Percentiles rank a stretch among this genome's conserved stretches.
These are phyloP conservation scores for Catenaria anguillulae DNA, from an alignment of 371 early-diverging fungal species.

Conservation along the genomic window DNA sequence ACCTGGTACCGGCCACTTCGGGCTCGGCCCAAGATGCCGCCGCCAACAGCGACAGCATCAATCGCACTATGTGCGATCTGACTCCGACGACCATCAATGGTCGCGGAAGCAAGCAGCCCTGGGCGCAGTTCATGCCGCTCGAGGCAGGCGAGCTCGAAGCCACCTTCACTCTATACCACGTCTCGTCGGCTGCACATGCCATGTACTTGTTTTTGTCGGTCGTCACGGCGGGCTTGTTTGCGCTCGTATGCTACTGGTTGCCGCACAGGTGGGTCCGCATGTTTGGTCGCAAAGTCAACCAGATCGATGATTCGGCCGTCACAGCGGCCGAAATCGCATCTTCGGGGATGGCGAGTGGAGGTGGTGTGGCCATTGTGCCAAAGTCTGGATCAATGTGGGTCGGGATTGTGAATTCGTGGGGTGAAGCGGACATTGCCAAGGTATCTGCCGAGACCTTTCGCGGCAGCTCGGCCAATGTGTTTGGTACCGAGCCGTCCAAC, in stretches of 20 bases:
- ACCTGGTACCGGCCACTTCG: no score
- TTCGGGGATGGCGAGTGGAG: neutral
- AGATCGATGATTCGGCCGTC: neutral
- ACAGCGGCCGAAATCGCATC: neutral
- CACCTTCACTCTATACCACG: no score
- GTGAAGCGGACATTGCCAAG: conserved; percentile 37
- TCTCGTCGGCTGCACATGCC: no score
- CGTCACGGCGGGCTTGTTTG: conserved; percentile 51
- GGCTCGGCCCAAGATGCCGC: no score
- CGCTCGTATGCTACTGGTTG: conserved; percentile 70
- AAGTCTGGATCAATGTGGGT: neutral
- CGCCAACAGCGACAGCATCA: no score
- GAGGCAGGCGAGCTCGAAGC: no score
- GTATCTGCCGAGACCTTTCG: conserved; percentile 17
- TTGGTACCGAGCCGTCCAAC: no score
- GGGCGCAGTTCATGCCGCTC: no score
- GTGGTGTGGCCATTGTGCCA: no score
- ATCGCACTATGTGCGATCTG: no score
- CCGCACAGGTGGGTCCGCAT: conserved; percentile 48
- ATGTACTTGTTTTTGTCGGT: conserved; percentile 47
- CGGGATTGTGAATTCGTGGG: conserved; percentile 45
- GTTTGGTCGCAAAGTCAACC: neutral
- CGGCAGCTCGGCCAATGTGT: conserved; percentile 21
- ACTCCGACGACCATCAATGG: no score
- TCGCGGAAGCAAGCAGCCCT: no score